Evolutionary conservation across 2,329 filamentous ascomycete genomes (phyloP), one percentile per base, ranked within the genome.

Genomic region (Colletotrichum spinosum): DNA sequence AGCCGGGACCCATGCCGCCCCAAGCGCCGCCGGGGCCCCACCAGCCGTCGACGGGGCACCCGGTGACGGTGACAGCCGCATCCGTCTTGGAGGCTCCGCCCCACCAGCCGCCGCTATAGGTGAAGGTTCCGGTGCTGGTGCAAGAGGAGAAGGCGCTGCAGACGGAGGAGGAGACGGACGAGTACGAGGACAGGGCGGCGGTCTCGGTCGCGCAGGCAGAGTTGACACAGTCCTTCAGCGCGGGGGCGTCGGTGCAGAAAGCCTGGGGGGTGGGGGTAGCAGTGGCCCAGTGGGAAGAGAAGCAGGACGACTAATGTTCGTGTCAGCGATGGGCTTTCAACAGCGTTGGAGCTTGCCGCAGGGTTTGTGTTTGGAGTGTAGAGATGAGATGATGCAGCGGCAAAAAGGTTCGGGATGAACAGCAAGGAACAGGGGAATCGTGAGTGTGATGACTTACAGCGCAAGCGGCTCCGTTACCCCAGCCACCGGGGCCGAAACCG

Each of bases 241-340:
- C 49, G 11, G 66, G 55, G 17, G 52, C 59, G 33, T 55, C 51
- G 49, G 64, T 55, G 67, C 71, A 73, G 49, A 70, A 69, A 15
- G 70, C 70, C 12, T 68, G 45, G 39, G 71, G 71, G 4, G 69
- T 69, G 8, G 68, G 68, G 13, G 69, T 65, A 9, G 70, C 69
- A 5, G 70, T 69, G n/a, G 58, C 57, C 67, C 69, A 73, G 69
- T 71, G 69, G 25, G 70, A 72, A 6, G 71, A 72, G 53, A 71
- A 69, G 58, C 71, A 71, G 48, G 69, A 69, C 49, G 55, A 63
- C 69, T 70, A 38, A 34, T 4, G 33, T 55, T 55, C 53, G 13
- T 55, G 53, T 55, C 53, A 55, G 53, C 13, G 25, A 5, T 25
- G 25, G 25, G 25, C 25, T 25, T 25, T 25, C 25, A 25, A 39